Base-by-base conservation (phyloP, 495 filamentous ascomycete genomes). In the Penicillium paxilli region DNA sequence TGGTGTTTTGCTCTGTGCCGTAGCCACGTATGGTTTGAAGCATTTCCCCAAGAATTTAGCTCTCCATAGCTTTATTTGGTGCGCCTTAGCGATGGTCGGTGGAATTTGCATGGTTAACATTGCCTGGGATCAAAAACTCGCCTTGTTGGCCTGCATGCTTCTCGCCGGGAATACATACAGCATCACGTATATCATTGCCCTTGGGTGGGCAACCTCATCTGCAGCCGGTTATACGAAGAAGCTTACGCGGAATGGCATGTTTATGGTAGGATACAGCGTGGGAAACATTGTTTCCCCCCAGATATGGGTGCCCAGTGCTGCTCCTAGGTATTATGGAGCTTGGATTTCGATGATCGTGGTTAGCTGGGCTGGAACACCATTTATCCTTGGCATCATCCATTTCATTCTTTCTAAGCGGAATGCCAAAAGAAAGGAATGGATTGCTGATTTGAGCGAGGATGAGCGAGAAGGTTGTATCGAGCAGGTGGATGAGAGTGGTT, bases 81-180 rank as follows among this genome's bases (percentile, higher is more conserved):
- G 69, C 50, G 51, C 72, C 9, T 65, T 63, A 16, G 65, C 59
- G 10, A 62, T 69, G 14, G 56, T 48, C 4, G 64, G 66, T 23
- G 70, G 57, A 0, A 56, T 57, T 8, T 62, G 62, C 20, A 71
- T 55, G 44, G 65, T 66, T 8, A 62, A 30, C 16, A 59, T 74
- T 16, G 47, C 59, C n/a, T 65, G 71, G 62, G 40, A 55, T 4
- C 45, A 48, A 21, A 62, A 57, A 21, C 26, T 65, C 3, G 58
- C 41, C 5, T 44, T 67, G 20, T 47, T 67, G 7, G 64, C 64
- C 8, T 64, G 62, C 42, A 37, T 67, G 33, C 20, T 59, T 20
- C 24, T 67, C 9, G 64, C 64, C 12, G 59, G 41, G 3, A 41
- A 58, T 23, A 67, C 62, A 3, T 67, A 40, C 22, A 51, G 59